Evolutionary conservation across 2,329 filamentous ascomycete species (phyloP), one percentile per base, ranked within the genome.

Genomic region (Penicillium sp.): DNA sequence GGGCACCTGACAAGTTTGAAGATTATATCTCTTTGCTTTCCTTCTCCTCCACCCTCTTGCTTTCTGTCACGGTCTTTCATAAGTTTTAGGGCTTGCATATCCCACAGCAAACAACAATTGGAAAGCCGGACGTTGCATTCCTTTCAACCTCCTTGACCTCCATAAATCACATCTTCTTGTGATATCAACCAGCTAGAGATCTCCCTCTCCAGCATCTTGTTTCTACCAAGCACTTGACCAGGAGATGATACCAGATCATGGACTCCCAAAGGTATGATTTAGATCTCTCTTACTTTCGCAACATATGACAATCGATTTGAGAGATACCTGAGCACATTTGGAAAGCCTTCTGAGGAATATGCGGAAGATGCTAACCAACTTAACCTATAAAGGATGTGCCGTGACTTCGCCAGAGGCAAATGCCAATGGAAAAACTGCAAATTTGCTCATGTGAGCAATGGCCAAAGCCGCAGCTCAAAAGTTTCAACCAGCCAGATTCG

Each of bases 351-450:
- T 18, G 23, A 34, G 29, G 3, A 16, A 6, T 23, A 23, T 45
- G 42, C 21, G 18, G 42, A 23, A 32, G 3, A 32, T 32, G 41
- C 40, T 52, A 46, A 38, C n/a, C 23, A 2, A 50, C 21, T 34
- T 13, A 10, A 41, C 18, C 15, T 31, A 15, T 21, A 25, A 34
- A 47, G 35, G 7, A 35, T 52, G 2, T 60, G 58, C 31, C 48
- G 35, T 31, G 35, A 59, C 12, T 60, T 57, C 44, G 50, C 45
- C 9, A 31, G 29, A 32, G 54, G 58, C 18, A 34, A 39, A 13
- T 60, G 58, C 37, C 40, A 15, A 12, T 50, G 46, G 40, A 52
- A 35, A 15, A 40, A 39, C 18, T 61, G 59, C 59, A 56, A 55
- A 32, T 58, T 32, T 55, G 25, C 40, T 18, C 59, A 61, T 58